phyloP scores from a whole-genome alignment of 306 rosid genomes.

The Pyrus bretschneideri region DNA sequence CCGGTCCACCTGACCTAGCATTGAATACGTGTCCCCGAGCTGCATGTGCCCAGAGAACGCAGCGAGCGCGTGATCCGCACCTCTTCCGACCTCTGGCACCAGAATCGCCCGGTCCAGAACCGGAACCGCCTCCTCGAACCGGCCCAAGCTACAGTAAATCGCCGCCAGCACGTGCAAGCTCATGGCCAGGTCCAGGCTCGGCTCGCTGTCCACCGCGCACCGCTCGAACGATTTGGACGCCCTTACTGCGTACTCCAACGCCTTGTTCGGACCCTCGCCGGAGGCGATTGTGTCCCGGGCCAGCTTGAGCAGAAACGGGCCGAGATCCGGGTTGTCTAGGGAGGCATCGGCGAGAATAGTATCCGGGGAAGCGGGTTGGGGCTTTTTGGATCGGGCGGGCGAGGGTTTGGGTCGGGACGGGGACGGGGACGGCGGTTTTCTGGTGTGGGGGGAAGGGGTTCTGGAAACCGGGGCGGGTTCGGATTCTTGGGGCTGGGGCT shows the following conservation, averaged over 20 bases:
- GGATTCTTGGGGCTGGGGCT: constrained; percentile 43
- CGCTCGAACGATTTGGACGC: constrained; percentile 93
- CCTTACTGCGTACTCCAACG: constrained; percentile 72
- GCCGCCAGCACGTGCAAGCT: constrained; percentile 94
- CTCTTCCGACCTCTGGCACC: constrained; percentile 51
- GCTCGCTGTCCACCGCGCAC: constrained; percentile 70
- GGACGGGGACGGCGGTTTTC: constrained; percentile 68
- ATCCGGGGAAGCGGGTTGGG: constrained; percentile 54
- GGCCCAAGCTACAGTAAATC: constrained; percentile 78
- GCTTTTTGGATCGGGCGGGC: constrained; percentile 51
- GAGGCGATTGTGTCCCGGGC: constrained; percentile 92
- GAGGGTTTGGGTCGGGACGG: constrained; percentile 70
- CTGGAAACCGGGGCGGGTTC: constrained; percentile 26
- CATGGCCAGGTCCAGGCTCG: constrained; percentile 92
- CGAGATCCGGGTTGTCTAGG: constrained; percentile 97
- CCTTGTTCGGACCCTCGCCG: constrained; percentile 86
- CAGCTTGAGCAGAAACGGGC: constrained; percentile 84
- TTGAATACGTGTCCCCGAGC: constrained; percentile 87
- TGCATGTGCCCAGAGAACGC: constrained; percentile 96
- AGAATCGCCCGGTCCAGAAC: constrained; percentile 84
- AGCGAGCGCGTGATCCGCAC: constrained; percentile 93
- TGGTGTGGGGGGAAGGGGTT: constrained; percentile 69
- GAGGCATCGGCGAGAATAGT: constrained; percentile 53
- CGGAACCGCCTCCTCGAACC: constrained; percentile 94
- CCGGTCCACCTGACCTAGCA: constrained; percentile 84